These are phyloP conservation scores for Pseudozyma sp. DNA, from an alignment of 1,284 basidiomycete species.

Conservation along the genomic window DNA sequence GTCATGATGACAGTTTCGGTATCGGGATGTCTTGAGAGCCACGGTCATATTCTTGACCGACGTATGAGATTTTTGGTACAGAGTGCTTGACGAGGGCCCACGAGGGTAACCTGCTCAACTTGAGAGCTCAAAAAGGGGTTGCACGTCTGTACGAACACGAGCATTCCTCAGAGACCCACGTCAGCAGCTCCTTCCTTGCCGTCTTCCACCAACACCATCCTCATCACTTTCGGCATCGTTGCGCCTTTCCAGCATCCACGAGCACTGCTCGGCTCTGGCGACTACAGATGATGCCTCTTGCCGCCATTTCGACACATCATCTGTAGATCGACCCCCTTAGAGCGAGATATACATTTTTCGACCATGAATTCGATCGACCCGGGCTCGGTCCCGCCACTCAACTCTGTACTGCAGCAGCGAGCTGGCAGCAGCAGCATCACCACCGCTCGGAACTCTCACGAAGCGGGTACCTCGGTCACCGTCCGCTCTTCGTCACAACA, in stretches of 20 bases:
- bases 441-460: constrained; percentile 21
- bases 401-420: constrained; percentile 17
- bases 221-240: not conserved
- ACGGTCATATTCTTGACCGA: too few species aligned
- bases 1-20: too few species aligned
- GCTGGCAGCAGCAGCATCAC: constrained; percentile 14
- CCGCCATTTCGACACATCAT: too few species aligned
- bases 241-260: not conserved
- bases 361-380: constrained; percentile 45
- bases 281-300: too few species aligned
- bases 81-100: too few species aligned
- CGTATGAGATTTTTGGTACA: too few species aligned
- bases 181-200: not conserved
- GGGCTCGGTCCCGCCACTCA: constrained; percentile 32
- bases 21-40: too few species aligned
- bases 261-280: not conserved
- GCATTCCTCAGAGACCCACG: too few species aligned
- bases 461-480: constrained; percentile 18
- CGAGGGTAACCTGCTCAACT: too few species aligned
- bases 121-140: too few species aligned
- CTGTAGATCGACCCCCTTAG: too few species aligned
- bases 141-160: too few species aligned
- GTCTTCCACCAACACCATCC: not conserved
- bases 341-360: not conserved
- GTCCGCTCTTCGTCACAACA: constrained; percentile 22